phyloP scores from a whole-genome alignment of 2,329 filamentous ascomycete genomes.

The Aureobasidium uvarum region DNA sequence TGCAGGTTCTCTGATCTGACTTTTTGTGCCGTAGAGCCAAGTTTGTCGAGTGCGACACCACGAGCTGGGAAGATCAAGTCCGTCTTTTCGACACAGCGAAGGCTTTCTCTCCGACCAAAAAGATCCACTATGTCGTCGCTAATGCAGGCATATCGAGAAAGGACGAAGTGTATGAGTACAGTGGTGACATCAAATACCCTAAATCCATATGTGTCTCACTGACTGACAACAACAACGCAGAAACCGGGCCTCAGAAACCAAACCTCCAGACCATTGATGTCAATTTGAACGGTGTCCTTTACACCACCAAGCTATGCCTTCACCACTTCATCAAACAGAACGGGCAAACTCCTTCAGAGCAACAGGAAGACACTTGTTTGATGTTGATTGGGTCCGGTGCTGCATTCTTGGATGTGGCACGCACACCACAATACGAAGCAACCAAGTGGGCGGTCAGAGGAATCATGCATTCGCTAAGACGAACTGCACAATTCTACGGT shows the following conservation, averaged over 20 bases:
- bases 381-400: slow-evolving; percentile 53
- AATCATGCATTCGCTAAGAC: slow-evolving; percentile 23
- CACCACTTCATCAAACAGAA: slow-evolving; percentile 38
- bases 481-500: not conserved
- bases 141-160: slow-evolving; percentile 34
- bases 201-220: not conserved
- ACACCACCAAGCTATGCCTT: slow-evolving; percentile 31
- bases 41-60: slow-evolving; percentile 37
- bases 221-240: not conserved
- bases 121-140: slow-evolving; percentile 35
- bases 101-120: slow-evolving; percentile 29
- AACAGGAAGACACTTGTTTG: slow-evolving; percentile 36
- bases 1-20: too few species aligned
- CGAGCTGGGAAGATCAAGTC: slow-evolving; percentile 37
- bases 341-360: not conserved
- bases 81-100: slow-evolving; percentile 36
- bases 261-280: slow-evolving; percentile 31
- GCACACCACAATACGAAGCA: slow-evolving; percentile 34
- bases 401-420: slow-evolving; percentile 49
- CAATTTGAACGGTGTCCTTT: slow-evolving; percentile 30
- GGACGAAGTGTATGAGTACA: not conserved
- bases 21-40: slow-evolving; percentile 29
- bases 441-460: slow-evolving; percentile 38
- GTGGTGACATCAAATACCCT: not conserved
- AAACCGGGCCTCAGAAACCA: slow-evolving; percentile 27